Base-by-base conservation (phyloP, 805 yeast genomes). In the Yamadazyma sp. region DNA sequence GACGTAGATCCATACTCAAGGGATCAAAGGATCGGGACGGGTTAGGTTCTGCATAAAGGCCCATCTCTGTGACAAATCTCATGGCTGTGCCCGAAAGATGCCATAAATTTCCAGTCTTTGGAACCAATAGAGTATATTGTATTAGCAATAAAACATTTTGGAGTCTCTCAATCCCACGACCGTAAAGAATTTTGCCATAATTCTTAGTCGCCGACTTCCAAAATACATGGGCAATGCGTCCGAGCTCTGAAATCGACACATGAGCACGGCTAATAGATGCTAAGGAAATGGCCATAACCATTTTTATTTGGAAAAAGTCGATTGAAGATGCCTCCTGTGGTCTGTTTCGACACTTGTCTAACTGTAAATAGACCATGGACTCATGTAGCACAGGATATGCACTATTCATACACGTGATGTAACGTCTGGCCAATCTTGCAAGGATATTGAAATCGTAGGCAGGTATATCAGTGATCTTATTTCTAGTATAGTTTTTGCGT, bases 21-120 rank as follows among this genome's bases (percentile, higher is more conserved):
- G 44, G 42, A 28, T 44, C 44, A 30, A 44, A 35, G 2, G 26
- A 17, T 26, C 38, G 41, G 10, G 44, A 37, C 4, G 44, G 40
- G 19, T 35, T 40, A 13, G 47, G 41, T 20, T 44, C 47, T 13
- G 39, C 29, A 25, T 44, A 37, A 8, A 44, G 40, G 3, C 47
- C 42, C 47, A 44, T 40, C 32, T 44, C 47, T 5, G 47, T 44
- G 20, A 44, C 47, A n/a, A 37, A 31, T 15, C 44, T 33, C 42
- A 44, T 44, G 5, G 44, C 47, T 3, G 44, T 29, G 15, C 47
- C 47, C 6, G 47, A 40, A 25, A 44, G 40, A 16, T 44, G 47
- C 47, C 47, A 44, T 24, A 44, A 32, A 26, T 44, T 44, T 3
- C 47, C 47, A n/a, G 47, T 38, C 18, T 37, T 40, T 7, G 47